These are phyloP conservation scores for Chondrus crispus DNA, from an alignment of 23 red algal species.

Conservation along the genomic window DNA sequence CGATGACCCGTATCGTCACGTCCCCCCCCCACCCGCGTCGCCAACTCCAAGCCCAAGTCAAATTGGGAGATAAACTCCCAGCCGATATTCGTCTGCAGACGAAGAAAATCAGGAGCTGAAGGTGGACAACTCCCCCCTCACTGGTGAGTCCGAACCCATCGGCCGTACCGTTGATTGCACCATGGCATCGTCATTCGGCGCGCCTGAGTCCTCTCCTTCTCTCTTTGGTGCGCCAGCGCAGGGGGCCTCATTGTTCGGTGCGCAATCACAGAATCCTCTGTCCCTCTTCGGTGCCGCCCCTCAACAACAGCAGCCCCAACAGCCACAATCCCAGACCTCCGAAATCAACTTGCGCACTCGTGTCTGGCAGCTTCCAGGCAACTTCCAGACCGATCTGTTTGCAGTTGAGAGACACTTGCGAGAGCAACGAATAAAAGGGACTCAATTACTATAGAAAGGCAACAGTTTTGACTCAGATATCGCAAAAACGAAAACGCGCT, in stretches of 20 bases:
- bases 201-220: conserved; percentile 35
- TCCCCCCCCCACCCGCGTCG: too few species aligned
- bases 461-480: conserved; percentile 19
- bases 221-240: conserved; percentile 34
- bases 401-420: conserved; percentile 55
- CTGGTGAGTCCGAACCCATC: conserved; percentile 84
- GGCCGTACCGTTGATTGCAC: conserved; percentile 63
- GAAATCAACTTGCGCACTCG: conserved; percentile 41
- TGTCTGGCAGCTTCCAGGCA: conserved; percentile 41
- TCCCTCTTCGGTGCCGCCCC: conserved; percentile 27
- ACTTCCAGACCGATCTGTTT: conserved; percentile 53
- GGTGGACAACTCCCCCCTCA: conserved; percentile 87
- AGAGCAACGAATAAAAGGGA: conserved; percentile 45
- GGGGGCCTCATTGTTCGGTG: conserved; percentile 27
- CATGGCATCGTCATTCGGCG: conserved; percentile 8
- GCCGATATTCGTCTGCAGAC: conserved; percentile 87
- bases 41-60: too few species aligned
- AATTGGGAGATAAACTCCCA: conserved; percentile 84
- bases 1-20: too few species aligned
- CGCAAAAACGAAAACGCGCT: neutral
- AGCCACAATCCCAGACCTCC: too few species aligned
- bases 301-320: neutral
- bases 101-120: conserved; percentile 76
- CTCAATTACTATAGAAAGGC: conserved; percentile 5
- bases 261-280: neutral